Percentiles rank a stretch among this genome's conserved stretches.
Conservation (phyloP, 164 flowering plant genomes). For the Berberis vulgaris region DNA sequence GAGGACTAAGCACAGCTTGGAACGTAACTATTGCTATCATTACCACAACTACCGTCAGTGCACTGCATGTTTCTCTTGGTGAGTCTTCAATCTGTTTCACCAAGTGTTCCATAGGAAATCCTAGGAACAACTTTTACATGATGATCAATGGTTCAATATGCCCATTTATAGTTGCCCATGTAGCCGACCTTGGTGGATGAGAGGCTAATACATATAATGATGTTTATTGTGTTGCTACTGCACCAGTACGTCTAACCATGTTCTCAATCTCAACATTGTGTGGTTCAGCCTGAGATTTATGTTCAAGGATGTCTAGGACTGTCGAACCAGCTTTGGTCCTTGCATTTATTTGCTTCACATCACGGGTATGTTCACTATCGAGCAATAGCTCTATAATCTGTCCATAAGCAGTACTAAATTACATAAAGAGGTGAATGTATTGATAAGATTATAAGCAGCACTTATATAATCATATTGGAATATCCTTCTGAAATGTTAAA, state of each 20-base stretch:
- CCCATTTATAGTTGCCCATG: not conserved
- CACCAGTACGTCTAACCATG: not conserved
- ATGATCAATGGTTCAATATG: not conserved
- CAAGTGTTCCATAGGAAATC: not conserved
- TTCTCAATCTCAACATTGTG: not conserved
- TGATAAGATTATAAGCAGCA: too few relatives aligned
- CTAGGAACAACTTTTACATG: not conserved
- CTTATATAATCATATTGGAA: too few relatives aligned
- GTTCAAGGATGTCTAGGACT: not conserved
- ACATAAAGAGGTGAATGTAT: too few relatives aligned
- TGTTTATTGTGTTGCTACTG: not conserved
- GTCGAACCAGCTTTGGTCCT: not conserved
- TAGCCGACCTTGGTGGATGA: too few relatives aligned
- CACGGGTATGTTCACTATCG: too few relatives aligned
- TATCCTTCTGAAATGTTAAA: not conserved
- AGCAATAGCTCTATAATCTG: not conserved
- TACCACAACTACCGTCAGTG: conserved; percentile 14
- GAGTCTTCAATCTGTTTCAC: not conserved
- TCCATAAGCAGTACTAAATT: not conserved
- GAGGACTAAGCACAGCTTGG: conserved; percentile 19
- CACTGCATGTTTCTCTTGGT: conserved; percentile 3
- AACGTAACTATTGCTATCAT: conserved; percentile 16
- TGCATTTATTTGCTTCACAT: not conserved
- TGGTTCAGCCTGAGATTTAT: not conserved
- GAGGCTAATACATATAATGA: too few relatives aligned